Percentiles rank a stretch among this genome's conserved stretches.
These are phyloP conservation scores for Porcisia deanei DNA, from an alignment of 208 protist genomes.

Conservation along the genomic window DNA sequence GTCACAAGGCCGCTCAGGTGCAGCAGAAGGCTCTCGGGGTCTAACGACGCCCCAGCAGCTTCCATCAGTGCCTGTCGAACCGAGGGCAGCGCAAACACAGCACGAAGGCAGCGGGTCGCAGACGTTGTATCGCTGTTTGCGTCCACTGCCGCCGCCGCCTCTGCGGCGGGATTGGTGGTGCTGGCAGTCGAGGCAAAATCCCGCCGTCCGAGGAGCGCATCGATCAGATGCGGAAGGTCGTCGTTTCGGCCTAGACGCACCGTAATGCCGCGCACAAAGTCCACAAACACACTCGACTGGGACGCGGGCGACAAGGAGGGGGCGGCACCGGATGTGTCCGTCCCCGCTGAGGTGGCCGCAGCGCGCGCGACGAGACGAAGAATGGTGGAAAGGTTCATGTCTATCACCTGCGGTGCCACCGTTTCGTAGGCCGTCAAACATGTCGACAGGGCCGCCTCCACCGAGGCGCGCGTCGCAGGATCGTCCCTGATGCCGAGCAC, in stretches of 20 bases:
- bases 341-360: conserved; percentile 12
- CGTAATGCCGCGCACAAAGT: conserved; percentile 59
- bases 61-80: conserved; percentile 46
- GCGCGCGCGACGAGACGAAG: conserved; percentile 65
- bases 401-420: conserved; percentile 89
- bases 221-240: conserved; percentile 69
- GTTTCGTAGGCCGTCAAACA: conserved; percentile 84
- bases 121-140: conserved; percentile 7
- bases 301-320: conserved; percentile 2
- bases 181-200: background rate
- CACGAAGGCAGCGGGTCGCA: conserved; percentile 35
- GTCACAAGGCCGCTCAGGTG: conserved; percentile 31
- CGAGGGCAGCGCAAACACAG: conserved; percentile 36
- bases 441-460: conserved; percentile 52
- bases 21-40: conserved; percentile 60
- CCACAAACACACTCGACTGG: conserved; percentile 23
- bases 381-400: conserved; percentile 76
- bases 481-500: conserved; percentile 16
- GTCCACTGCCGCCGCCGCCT: conserved; percentile 12
- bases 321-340: background rate
- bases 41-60: conserved; percentile 50
- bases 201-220: conserved; percentile 40
- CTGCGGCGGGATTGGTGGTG: background rate
- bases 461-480: conserved; percentile 7
- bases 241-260: conserved; percentile 57